A percentile compares a stretch with the other conserved stretches of the same genome.
Evolutionary conservation across 1,284 basidiomycete species (phyloP).

Genomic region (Trichosporon coremiiforme): DNA sequence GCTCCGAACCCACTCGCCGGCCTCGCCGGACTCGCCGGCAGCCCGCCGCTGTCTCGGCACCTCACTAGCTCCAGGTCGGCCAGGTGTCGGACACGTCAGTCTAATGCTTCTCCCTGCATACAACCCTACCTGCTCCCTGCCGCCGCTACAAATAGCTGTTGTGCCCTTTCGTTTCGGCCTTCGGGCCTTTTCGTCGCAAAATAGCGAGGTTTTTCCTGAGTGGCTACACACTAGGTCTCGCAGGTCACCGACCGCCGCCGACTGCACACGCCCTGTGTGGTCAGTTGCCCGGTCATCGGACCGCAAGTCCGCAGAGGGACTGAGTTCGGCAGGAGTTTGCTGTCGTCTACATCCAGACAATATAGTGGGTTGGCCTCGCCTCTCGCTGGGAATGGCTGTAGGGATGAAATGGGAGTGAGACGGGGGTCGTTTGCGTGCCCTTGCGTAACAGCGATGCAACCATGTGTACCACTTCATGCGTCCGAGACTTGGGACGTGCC

Average conservation of each 20-base stretch:
- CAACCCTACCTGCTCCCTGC: not conserved
- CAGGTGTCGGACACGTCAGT: not conserved
- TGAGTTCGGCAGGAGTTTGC: not conserved
- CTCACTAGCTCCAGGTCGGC: not conserved
- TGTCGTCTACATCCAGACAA: not conserved
- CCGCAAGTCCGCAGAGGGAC: not conserved
- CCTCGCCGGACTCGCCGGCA: not conserved
- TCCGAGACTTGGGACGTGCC: not conserved
- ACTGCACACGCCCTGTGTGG: not conserved
- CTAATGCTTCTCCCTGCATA: not conserved
- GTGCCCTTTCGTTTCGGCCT: not conserved
- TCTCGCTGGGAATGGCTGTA: not conserved
- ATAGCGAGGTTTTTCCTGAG: not conserved
- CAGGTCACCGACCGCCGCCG: too few species aligned
- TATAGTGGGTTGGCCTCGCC: not conserved
- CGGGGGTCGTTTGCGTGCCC: not conserved
- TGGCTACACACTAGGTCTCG: too few species aligned
- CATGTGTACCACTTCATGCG: not conserved
- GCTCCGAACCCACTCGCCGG: constrained; percentile 1
- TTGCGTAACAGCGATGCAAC: not conserved
- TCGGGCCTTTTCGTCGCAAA: not conserved
- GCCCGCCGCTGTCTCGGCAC: not conserved
- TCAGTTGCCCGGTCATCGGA: not conserved
- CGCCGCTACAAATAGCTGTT: not conserved
- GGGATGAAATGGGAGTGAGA: not conserved